These are phyloP conservation scores for Salix brachista DNA, from an alignment of 345 rosid species.

Conservation along the genomic window DNA sequence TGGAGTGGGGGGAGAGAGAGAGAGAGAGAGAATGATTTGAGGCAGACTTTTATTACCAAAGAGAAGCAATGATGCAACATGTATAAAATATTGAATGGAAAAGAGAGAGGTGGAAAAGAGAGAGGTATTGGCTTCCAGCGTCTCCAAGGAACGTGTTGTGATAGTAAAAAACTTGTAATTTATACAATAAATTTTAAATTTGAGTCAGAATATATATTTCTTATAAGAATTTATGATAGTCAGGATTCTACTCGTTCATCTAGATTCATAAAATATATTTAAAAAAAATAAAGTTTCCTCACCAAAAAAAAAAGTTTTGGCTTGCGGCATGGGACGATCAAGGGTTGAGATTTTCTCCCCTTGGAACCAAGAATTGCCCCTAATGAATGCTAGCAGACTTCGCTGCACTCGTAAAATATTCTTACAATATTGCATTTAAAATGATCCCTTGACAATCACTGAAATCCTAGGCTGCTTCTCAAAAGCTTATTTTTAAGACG, in stretches of 20 bases:
- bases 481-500: background rate
- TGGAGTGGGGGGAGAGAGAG: slow-evolving; percentile 8
- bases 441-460: slow-evolving; percentile 12
- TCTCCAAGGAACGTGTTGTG: accelerated
- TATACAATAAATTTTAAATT: too few relatives aligned
- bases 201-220: accelerated
- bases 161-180: too few relatives aligned
- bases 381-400: background rate
- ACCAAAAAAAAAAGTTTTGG: too few relatives aligned
- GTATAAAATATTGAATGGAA: slow-evolving; percentile 10
- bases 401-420: background rate
- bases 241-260: accelerated
- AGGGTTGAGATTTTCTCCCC: slow-evolving; percentile 20
- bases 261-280: too few relatives aligned
- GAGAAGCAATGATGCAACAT: slow-evolving; percentile 30
- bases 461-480: slow-evolving; percentile 22
- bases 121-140: background rate
- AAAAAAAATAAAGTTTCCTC: background rate
- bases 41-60: slow-evolving; percentile 8
- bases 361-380: slow-evolving; percentile 12
- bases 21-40: slow-evolving; percentile 12
- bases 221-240: accelerated
- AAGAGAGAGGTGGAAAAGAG: background rate
- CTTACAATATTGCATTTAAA: background rate
- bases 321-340: background rate